These are phyloP conservation scores for Cladosporium sp. DNA, from an alignment of 2,329 filamentous ascomycete genomes.

Conservation along the genomic window DNA sequence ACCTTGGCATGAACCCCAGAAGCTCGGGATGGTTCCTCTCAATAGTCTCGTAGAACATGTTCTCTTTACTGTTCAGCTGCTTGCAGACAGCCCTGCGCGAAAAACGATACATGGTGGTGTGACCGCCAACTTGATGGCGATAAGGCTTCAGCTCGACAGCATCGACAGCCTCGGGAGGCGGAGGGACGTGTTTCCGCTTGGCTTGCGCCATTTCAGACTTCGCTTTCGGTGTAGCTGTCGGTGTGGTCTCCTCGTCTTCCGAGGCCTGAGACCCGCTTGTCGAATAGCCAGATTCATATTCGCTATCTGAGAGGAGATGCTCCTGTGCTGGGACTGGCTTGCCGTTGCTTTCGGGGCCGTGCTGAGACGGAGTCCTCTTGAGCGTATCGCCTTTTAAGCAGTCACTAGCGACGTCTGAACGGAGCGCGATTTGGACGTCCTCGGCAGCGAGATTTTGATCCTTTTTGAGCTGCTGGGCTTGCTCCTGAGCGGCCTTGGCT, in stretches of 20 bases:
- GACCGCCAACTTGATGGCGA: constrained; percentile 93
- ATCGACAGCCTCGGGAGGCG: constrained; percentile 59
- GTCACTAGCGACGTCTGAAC: constrained; percentile 54
- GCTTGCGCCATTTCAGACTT: constrained; percentile 25
- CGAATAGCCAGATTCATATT: constrained; percentile 26
- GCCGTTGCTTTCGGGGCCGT: neutral
- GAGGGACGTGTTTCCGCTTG: constrained; percentile 26
- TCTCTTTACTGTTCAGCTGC: constrained; percentile 94
- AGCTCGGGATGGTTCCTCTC: constrained; percentile 86
- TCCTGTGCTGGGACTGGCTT: constrained; percentile 34
- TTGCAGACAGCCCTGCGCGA: constrained; percentile 95
- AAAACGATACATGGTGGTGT: constrained; percentile 94
- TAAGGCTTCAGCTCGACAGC: constrained; percentile 96
- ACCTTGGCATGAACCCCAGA: constrained; percentile 79
- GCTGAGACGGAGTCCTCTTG: neutral
- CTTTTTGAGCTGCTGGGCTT: constrained; percentile 11
- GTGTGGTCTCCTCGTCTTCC: constrained; percentile 48
- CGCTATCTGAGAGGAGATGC: constrained; percentile 33
- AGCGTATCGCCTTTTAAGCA: constrained; percentile 51
- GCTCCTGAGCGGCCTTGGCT: constrained; percentile 4
- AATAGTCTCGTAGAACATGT: constrained; percentile 96
- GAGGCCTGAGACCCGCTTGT: constrained; percentile 44
- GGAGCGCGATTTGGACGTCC: constrained; percentile 58
- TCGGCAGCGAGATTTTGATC: constrained; percentile 22
- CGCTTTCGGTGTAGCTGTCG: constrained; percentile 37